Evolutionary conservation across 164 flowering plant species (phyloP).

Genomic region (Santalum album): DNA sequence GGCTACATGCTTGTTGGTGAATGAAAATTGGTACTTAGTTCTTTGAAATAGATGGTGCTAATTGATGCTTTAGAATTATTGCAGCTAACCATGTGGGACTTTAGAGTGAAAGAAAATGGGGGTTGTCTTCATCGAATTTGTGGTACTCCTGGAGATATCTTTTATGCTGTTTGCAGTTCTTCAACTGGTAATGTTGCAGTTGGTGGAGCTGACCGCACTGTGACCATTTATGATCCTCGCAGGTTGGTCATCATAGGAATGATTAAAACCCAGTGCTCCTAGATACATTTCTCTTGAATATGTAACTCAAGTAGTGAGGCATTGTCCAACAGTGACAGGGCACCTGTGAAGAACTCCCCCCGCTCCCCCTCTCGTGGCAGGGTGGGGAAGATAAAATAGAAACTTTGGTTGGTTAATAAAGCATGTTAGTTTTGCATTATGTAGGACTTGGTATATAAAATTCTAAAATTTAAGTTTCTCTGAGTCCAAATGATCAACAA

Average conservation of each 20-base stretch:
- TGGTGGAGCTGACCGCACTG: constrained; percentile 82
- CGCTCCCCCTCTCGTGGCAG: no score
- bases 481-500: no score
- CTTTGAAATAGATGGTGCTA: not conserved
- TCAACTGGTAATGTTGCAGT: constrained; percentile 62
- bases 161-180: constrained; percentile 62
- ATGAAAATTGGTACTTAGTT: not conserved
- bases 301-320: no score
- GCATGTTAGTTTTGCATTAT: no score
- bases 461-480: no score
- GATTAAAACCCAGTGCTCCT: no score
- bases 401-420: no score
- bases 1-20: not conserved
- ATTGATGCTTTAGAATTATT: constrained; percentile 7
- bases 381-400: no score
- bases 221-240: constrained; percentile 82
- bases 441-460: no score
- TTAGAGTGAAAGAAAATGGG: constrained; percentile 71
- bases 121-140: constrained; percentile 65
- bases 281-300: no score
- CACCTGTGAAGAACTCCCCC: no score
- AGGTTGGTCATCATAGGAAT: constrained; percentile 30
- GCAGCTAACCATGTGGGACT: constrained; percentile 76
- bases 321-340: no score
- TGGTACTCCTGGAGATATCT: constrained; percentile 61